A percentile compares a stretch with the other conserved stretches of the same genome.
phyloP scores from a whole-genome alignment of 192 early-diverging fungal genomes.

The Coemansia sp. region DNA sequence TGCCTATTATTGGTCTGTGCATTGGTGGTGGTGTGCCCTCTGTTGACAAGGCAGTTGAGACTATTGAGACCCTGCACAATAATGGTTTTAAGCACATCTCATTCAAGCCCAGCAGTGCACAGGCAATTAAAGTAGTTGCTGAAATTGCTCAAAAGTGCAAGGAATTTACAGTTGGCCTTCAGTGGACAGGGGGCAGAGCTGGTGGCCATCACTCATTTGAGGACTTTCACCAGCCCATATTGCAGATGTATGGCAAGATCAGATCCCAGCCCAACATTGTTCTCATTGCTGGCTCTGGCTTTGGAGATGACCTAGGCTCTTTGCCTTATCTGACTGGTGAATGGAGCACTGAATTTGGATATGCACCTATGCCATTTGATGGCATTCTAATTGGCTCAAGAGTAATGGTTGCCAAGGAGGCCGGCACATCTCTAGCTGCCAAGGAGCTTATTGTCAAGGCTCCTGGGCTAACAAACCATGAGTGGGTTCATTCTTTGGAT shows the following conservation, averaged over 20 bases:
- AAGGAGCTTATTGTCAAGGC: conserved; percentile 87
- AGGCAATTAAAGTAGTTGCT: conserved; percentile 76
- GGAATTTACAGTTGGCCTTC: conserved; percentile 78
- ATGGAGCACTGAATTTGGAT: conserved; percentile 75
- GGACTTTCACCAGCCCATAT: conserved; percentile 80
- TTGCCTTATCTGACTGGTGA: conserved; percentile 92
- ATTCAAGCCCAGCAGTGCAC: conserved; percentile 82
- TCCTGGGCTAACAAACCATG: conserved; percentile 71
- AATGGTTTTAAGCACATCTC: conserved; percentile 74
- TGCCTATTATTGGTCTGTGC: conserved; percentile 88
- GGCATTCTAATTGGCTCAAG: conserved; percentile 95
- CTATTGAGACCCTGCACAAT: conserved; percentile 69
- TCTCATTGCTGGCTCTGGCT: conserved; percentile 87
- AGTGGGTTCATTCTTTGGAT: conserved; percentile 85
- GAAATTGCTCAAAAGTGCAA: conserved; percentile 30
- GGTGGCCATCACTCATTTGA: conserved; percentile 93
- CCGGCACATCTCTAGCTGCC: conserved; percentile 66
- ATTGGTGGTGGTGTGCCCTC: conserved; percentile 92
- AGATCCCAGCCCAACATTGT: conserved; percentile 76
- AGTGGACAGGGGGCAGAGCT: conserved; percentile 90
- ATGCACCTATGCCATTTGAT: conserved; percentile 93
- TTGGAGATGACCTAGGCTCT: conserved; percentile 82
- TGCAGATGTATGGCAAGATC: conserved; percentile 72
- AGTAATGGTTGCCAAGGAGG: conserved; percentile 92
- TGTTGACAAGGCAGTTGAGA: conserved; percentile 76